phyloP scores from a whole-genome alignment of 1,139 yeast species.

The Yamadazyma triangularis region DNA sequence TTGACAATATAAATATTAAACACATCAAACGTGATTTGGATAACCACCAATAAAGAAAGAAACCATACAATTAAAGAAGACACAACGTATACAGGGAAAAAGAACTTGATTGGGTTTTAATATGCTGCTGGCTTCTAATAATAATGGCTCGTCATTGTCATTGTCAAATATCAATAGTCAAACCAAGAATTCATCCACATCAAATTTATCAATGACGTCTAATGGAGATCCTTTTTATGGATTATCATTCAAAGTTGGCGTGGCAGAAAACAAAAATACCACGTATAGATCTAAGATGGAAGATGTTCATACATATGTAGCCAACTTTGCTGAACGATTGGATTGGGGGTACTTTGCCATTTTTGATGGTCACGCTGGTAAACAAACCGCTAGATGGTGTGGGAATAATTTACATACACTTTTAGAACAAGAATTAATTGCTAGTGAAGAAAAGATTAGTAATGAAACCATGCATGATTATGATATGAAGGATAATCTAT shows the following conservation, averaged over 20 bases:
- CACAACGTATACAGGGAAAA: too few species aligned
- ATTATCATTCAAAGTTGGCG: conserved; percentile 74
- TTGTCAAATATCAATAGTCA: conserved; percentile 8
- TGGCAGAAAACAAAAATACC: conserved; percentile 80
- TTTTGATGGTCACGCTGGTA: conserved; percentile 98
- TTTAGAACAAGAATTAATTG: conserved; percentile 48
- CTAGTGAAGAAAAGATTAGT: conserved; percentile 8
- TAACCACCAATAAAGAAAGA: too few species aligned
- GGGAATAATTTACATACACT: conserved; percentile 78
- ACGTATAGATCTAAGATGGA: conserved; percentile 90
- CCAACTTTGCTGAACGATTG: conserved; percentile 80
- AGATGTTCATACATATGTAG: conserved; percentile 91
- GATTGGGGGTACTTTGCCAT: conserved; percentile 97
- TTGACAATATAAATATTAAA: too few species aligned
- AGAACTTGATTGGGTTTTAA: too few species aligned
- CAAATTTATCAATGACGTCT: conserved; percentile 10
- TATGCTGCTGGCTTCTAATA: conserved; percentile 1
- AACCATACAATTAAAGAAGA: too few species aligned
- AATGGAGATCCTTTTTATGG: conserved; percentile 40
- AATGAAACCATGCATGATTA: conserved; percentile 1
- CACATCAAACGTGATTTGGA: too few species aligned
- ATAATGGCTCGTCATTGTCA: conserved; percentile 12
- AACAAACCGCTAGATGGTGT: conserved; percentile 92
- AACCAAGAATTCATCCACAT: conserved; percentile 12
- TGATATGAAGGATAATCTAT: conserved; percentile 49